A percentile compares a stretch with the other conserved stretches of the same genome.
Conservation (phyloP, 2,329 filamentous ascomycete genomes). For the Aspergillus flavus region DNA sequence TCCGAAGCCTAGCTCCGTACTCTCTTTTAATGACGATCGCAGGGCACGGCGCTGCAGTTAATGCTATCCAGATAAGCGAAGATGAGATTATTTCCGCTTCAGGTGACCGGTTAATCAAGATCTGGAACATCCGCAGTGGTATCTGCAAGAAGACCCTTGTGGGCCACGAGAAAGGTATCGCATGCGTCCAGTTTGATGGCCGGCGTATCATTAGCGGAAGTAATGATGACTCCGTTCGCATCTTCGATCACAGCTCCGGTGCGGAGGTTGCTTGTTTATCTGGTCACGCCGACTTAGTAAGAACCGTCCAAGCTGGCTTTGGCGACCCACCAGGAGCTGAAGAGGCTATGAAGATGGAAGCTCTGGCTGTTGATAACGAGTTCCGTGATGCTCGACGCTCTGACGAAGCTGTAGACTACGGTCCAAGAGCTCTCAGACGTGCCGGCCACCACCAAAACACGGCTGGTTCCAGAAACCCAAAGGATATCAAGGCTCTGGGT, state of each 20-base stretch:
- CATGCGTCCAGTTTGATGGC: slow-evolving; percentile 95
- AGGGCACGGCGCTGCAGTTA: slow-evolving; percentile 89
- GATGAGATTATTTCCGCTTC: slow-evolving; percentile 92
- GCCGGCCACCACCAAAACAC: slow-evolving; percentile 57
- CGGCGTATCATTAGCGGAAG: slow-evolving; percentile 92
- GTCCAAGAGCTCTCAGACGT: slow-evolving; percentile 53
- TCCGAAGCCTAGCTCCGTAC: slow-evolving; percentile 62
- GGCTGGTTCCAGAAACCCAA: slow-evolving; percentile 72
- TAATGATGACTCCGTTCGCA: slow-evolving; percentile 93
- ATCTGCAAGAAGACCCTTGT: slow-evolving; percentile 75
- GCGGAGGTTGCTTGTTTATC: slow-evolving; percentile 86
- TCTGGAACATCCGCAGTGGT: slow-evolving; percentile 88
- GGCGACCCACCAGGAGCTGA: slow-evolving; percentile 82
- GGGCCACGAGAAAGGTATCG: slow-evolving; percentile 92
- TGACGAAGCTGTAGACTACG: slow-evolving; percentile 44
- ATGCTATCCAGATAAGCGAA: slow-evolving; percentile 87
- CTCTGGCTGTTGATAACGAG: slow-evolving; percentile 69
- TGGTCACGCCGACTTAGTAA: slow-evolving; percentile 81
- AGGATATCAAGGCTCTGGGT: slow-evolving; percentile 74
- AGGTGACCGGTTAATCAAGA: slow-evolving; percentile 88
- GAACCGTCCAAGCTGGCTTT: slow-evolving; percentile 93
- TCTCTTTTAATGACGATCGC: slow-evolving; percentile 76
- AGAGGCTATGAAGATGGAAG: slow-evolving; percentile 72
- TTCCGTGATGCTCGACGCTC: slow-evolving; percentile 64
- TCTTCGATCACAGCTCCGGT: slow-evolving; percentile 84